phyloP scores from a whole-genome alignment of 2,329 filamentous ascomycete genomes.

The Tolypocladium nubicola region DNA sequence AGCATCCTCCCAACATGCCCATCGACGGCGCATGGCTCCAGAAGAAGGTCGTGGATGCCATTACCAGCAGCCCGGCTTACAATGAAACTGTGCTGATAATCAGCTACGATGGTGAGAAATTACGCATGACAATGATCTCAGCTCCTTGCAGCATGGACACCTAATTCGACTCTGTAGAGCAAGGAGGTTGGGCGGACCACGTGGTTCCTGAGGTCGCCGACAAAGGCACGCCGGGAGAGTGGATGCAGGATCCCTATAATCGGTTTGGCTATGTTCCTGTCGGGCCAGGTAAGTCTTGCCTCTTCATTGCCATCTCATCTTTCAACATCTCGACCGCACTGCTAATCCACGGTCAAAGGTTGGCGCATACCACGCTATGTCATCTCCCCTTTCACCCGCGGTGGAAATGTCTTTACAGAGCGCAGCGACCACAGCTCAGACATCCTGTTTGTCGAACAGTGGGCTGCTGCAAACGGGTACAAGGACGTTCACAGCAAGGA shows the following conservation, averaged over 20 bases:
- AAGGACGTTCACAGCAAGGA: slow-evolving; percentile 16
- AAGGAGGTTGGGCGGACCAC: slow-evolving; percentile 43
- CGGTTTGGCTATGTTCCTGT: slow-evolving; percentile 11
- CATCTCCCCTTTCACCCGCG: slow-evolving; percentile 42
- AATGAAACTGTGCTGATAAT: slow-evolving; percentile 38
- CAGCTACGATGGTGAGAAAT: slow-evolving; percentile 31
- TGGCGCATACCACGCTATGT: slow-evolving; percentile 41
- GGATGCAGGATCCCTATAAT: slow-evolving; percentile 30
- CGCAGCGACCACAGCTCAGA: slow-evolving; percentile 42
- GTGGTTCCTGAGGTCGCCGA: slow-evolving; percentile 37
- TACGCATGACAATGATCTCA: accelerated
- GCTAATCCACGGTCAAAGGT: slow-evolving; percentile 6
- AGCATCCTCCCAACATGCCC: slow-evolving; percentile 37
- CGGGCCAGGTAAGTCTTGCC: slow-evolving; percentile 14
- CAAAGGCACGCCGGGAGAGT: slow-evolving; percentile 36
- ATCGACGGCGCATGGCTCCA: slow-evolving; percentile 45
- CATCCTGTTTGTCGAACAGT: slow-evolving; percentile 40
- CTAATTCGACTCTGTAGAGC: slow-evolving; percentile 23
- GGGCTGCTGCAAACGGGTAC: slow-evolving; percentile 22
- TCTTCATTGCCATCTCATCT: no score
- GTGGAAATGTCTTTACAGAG: slow-evolving; percentile 41
- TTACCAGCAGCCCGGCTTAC: slow-evolving; percentile 36
- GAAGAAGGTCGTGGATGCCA: slow-evolving; percentile 38
- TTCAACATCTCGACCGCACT: background rate
- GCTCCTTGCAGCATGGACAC: background rate